Evolutionary conservation across 2,329 filamentous ascomycete species (phyloP).

Genomic region (Trichoderma oligosporum): DNA sequence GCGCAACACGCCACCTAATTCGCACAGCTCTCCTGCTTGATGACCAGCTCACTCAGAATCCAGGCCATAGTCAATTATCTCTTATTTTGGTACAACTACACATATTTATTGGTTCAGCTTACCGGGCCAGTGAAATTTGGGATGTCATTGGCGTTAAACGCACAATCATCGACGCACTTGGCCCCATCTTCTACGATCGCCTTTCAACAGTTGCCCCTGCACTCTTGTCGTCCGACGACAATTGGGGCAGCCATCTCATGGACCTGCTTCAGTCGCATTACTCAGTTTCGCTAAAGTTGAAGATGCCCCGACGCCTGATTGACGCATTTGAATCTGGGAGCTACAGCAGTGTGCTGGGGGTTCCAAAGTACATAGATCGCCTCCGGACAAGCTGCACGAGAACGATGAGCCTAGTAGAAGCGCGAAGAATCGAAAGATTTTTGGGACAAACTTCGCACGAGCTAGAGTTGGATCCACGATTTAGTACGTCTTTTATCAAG

Average conservation of each 20-base stretch:
- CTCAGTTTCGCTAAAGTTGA: conserved; percentile 43
- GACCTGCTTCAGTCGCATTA: conserved; percentile 47
- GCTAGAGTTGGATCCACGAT: conserved; percentile 43
- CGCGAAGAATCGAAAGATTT: conserved; percentile 44
- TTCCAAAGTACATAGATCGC: conserved; percentile 43
- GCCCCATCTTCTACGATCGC: conserved; percentile 53
- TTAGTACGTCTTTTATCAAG: conserved; percentile 39
- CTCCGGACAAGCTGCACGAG: conserved; percentile 50
- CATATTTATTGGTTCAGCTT: conserved; percentile 47
- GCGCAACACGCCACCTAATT: conserved; percentile 36
- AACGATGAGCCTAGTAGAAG: conserved; percentile 51
- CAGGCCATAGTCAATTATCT: conserved; percentile 45
- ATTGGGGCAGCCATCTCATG: conserved; percentile 35
- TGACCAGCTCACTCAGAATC: conserved; percentile 42
- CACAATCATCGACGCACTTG: conserved; percentile 55
- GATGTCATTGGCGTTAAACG: conserved; percentile 52
- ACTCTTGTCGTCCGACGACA: conserved; percentile 34
- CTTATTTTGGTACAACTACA: conserved; percentile 52
- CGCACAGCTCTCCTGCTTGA: conserved; percentile 50
- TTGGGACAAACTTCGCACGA: conserved; percentile 40
- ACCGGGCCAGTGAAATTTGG: conserved; percentile 48
- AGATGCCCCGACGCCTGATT: conserved; percentile 40
- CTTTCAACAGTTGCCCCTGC: conserved; percentile 49
- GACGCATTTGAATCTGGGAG: conserved; percentile 49
- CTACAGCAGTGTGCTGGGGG: conserved; percentile 49